Evolutionary conservation across 768 basidiomycete species (phyloP).

Genomic region (Phaeolepiota aurea): DNA sequence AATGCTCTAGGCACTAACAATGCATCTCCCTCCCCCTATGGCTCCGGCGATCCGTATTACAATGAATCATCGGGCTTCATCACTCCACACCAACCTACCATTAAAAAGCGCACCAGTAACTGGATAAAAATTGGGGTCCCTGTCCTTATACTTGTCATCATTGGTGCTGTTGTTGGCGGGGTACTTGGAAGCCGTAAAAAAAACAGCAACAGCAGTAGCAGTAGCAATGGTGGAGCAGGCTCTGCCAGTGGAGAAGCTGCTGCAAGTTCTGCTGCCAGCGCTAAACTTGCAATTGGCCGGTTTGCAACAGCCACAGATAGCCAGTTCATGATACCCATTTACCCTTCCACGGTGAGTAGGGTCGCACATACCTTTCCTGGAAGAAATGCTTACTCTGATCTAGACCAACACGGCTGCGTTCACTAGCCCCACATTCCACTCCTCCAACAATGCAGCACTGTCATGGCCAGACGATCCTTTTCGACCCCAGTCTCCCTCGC

Average conservation of each 20-base stretch:
- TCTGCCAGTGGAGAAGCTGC: conserved; percentile 30
- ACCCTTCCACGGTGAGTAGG: conserved; percentile 76
- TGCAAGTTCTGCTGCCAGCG: conserved; percentile 48
- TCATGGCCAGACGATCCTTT: conserved; percentile 81
- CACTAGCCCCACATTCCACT: conserved; percentile 61
- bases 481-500: conserved; percentile 51
- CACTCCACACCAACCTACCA: conserved; percentile 34
- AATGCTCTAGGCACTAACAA: conserved; percentile 12
- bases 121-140: conserved; percentile 78
- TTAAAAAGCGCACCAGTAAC: conserved; percentile 31
- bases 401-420: conserved; percentile 74
- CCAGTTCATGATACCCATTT: conserved; percentile 74
- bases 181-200: conserved; percentile 62
- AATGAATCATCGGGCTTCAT: conserved; percentile 64
- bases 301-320: conserved; percentile 77
- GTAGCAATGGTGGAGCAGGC: conserved; percentile 27
- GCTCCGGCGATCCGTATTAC: conserved; percentile 63
- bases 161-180: conserved; percentile 68
- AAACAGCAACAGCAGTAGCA: conserved; percentile 33
- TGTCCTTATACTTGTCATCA: conserved; percentile 51
- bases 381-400: conserved; percentile 5
- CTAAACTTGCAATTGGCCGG: conserved; percentile 51
- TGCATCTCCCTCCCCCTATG: conserved; percentile 36
- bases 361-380: too few species aligned
- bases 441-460: conserved; percentile 38